Base-by-base conservation (phyloP, 345 rosid species). In the Boechera stricta region DNA sequence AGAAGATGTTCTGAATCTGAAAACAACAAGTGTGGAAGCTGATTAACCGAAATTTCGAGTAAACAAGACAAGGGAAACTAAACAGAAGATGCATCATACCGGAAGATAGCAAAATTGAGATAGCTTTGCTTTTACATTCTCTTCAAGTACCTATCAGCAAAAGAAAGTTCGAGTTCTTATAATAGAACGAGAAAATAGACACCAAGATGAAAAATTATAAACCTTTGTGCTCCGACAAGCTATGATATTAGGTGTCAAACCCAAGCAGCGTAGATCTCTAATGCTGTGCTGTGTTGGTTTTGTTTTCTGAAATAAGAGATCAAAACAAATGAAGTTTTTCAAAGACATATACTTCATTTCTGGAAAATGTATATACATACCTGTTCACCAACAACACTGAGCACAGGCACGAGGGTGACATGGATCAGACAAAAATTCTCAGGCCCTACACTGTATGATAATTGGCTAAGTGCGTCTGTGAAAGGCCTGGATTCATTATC, bases 231-330 rank as follows among this genome's bases (percentile, higher is more conserved):
- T 90, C 55, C 98, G 95, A 83, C 98, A 94, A 75, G 95, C 97
- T 72, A 94, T 83, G 67, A 94, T 83, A 80, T 90, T 81, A 5
- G 98, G 98, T 9, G 85, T 84, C 88, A 94, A 69, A n/a, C 98
- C 97, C 60, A 88, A 86, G 57, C 91, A 88, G 82, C 97, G 80
- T 42, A 94, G 86, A 32, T 87, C 89, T 59, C 89, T 84, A 54
- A 92, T 90, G 73, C 98, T 92, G 54, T 90, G 95, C 84, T 94
- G 98, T 67, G 98, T 94, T 49, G 98, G 98, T 76, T 94, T 94
- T 48, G 98, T 94, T 88, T 94, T 94, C 97, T 94, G 81, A 67
- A 71, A 45, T 3, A 48, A 58, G 0, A 61, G 16, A 68, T 5
- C 2, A 33, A 33, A 68, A 6, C 69, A 33, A 67, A 53, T 35